Evolutionary conservation across 2,329 filamentous ascomycete genomes (phyloP).

Genomic region (Emmonsiellopsis sp.): DNA sequence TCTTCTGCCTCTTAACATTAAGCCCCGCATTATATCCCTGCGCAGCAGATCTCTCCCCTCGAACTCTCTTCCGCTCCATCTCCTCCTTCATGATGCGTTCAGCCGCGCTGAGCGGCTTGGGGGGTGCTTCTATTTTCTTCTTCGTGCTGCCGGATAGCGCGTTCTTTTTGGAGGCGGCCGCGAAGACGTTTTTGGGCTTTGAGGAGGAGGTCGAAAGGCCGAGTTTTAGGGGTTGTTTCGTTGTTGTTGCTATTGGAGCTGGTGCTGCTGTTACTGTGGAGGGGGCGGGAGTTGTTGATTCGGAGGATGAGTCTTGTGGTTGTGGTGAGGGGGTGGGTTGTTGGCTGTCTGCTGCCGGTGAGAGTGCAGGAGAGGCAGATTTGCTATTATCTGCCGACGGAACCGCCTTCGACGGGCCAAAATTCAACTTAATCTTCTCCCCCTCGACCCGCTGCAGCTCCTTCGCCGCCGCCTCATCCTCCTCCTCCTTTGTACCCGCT

Average conservation of each 20-base stretch:
- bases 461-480: conserved; percentile 2
- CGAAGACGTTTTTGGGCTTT: conserved; percentile 13
- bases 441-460: conserved; percentile 10
- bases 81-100: conserved; percentile 13
- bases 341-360: background rate
- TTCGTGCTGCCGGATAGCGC: conserved; percentile 3
- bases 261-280: background rate
- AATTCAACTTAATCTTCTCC: conserved; percentile 13
- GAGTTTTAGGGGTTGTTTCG: conserved; percentile 4
- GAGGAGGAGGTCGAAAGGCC: background rate
- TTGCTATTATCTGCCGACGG: background rate
- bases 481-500: background rate
- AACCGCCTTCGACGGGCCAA: conserved; percentile 2
- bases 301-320: background rate
- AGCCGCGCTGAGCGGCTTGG: conserved; percentile 10
- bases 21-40: background rate
- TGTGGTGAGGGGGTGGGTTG: background rate
- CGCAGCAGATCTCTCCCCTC: background rate
- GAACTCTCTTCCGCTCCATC: conserved; percentile 12
- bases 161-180: conserved; percentile 10
- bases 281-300: background rate
- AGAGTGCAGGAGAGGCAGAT: background rate
- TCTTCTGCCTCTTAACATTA: conserved; percentile 9
- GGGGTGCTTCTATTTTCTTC: conserved; percentile 7
- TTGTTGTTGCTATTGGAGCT: conserved; percentile 1